Percentiles rank a stretch among this genome's conserved stretches.
These are phyloP conservation scores for Leptomonas pyrrhocoris DNA, from an alignment of 208 protist genomes.

Conservation along the genomic window DNA sequence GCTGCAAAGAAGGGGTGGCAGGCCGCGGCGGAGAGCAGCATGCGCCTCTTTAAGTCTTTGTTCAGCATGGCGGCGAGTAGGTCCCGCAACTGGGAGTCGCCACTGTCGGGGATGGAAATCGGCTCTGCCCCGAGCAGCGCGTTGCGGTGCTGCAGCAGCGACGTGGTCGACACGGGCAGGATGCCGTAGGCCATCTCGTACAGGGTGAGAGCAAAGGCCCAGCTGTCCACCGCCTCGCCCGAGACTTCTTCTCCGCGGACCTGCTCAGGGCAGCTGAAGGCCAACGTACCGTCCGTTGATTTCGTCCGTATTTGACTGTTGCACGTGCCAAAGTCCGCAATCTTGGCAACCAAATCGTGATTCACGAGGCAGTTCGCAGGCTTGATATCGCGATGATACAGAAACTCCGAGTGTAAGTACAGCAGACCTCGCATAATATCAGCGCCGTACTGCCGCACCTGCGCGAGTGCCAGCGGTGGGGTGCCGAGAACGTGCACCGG, in stretches of 20 bases:
- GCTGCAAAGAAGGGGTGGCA: constrained; percentile 63
- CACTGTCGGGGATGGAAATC: constrained; percentile 18
- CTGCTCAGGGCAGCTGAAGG: constrained; percentile 85
- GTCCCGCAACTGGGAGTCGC: constrained; percentile 51
- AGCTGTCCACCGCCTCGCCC: constrained; percentile 87
- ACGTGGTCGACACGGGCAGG: constrained; percentile 51
- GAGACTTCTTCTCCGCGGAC: constrained; percentile 47
- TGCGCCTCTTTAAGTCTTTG: constrained; percentile 62
- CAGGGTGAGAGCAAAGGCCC: constrained; percentile 91
- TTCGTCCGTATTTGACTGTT: constrained; percentile 53
- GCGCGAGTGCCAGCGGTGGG: constrained; percentile 52
- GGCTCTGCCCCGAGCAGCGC: constrained; percentile 20
- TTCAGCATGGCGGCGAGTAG: constrained; percentile 71
- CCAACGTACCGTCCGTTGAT: constrained; percentile 68
- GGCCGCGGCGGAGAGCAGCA: constrained; percentile 55
- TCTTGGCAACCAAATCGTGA: constrained; percentile 64
- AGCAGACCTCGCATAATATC: constrained; percentile 72
- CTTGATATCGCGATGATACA: constrained; percentile 87
- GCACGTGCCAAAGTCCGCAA: constrained; percentile 90
- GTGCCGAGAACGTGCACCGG: constrained; percentile 65
- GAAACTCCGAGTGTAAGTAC: constrained; percentile 77
- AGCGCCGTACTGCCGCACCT: constrained; percentile 57
- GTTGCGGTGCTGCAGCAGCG: constrained; percentile 22
- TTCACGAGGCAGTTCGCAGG: constrained; percentile 85
- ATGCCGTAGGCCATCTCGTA: constrained; percentile 76